A percentile compares a stretch with the other conserved stretches of the same genome.
Evolutionary conservation across 2,329 filamentous ascomycete species (phyloP).

Genomic region (Aspergillus caelatus): DNA sequence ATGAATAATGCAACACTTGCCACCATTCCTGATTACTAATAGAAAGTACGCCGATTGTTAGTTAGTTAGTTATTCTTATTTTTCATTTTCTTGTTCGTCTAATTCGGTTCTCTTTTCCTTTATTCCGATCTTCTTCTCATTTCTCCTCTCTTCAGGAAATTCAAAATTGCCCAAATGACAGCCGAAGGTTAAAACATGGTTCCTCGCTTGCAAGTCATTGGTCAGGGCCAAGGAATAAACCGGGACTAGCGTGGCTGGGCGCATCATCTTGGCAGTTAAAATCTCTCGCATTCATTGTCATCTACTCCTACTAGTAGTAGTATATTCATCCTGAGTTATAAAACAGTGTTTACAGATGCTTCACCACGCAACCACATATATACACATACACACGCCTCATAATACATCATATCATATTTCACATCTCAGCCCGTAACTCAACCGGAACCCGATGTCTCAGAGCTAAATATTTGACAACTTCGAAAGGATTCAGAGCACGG

Average conservation of each 20-base stretch:
- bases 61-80: too few relatives aligned
- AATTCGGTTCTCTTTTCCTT: not conserved
- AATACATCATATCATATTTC: not conserved
- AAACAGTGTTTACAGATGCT: not conserved
- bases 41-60: too few relatives aligned
- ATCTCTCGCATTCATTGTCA: not conserved
- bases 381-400: not conserved
- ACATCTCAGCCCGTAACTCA: not conserved
- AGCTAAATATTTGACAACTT: not conserved
- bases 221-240: not conserved
- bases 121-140: not conserved
- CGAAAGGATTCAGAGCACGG: not conserved
- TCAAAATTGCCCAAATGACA: not conserved
- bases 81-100: not conserved
- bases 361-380: not conserved
- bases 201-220: not conserved
- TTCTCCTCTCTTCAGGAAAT: not conserved
- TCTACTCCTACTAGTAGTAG: not conserved
- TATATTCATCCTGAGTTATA: not conserved
- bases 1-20: not conserved
- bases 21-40: not conserved
- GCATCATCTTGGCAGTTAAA: not conserved
- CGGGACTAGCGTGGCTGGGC: not conserved
- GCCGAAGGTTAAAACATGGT: not conserved
- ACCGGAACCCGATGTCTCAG: too few relatives aligned